These are phyloP conservation scores for Diaporthe velutina DNA, from an alignment of 2,329 filamentous ascomycete species.

Conservation along the genomic window DNA sequence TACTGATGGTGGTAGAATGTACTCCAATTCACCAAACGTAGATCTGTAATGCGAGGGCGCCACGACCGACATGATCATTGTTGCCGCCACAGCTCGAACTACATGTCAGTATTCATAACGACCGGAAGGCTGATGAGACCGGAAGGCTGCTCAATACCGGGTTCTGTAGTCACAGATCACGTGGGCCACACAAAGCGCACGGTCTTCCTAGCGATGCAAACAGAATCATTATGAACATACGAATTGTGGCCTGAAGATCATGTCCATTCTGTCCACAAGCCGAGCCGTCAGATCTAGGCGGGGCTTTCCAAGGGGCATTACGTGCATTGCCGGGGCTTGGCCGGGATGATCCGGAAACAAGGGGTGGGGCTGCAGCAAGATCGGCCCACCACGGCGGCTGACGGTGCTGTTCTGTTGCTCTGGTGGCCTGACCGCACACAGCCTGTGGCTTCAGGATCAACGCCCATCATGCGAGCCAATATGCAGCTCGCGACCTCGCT, in stretches of 20 bases:
- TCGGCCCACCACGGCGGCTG: constrained; percentile 33
- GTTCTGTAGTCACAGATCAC: too few species aligned
- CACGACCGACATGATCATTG: too few species aligned
- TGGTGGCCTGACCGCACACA: constrained; percentile 29
- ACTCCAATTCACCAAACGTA: too few species aligned
- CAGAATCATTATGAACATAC: neutral
- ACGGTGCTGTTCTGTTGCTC: constrained; percentile 32
- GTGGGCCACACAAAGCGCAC: too few species aligned
- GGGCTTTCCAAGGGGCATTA: neutral
- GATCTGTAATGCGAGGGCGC: too few species aligned
- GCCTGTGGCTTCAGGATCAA: constrained; percentile 34
- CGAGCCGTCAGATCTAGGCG: neutral
- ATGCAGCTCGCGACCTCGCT: constrained; percentile 1
- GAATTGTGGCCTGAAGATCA: constrained; percentile 1
- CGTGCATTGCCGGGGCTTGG: constrained; percentile 21
- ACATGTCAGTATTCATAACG: too few species aligned
- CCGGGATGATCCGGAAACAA: constrained; percentile 30
- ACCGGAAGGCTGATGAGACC: too few species aligned
- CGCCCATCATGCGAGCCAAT: constrained; percentile 33
- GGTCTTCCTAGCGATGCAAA: neutral
- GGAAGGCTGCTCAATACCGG: too few species aligned
- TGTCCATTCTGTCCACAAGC: neutral
- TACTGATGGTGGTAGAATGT: too few species aligned
- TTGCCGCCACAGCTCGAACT: too few species aligned
- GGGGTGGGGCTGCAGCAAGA: constrained; percentile 32